Evolutionary conservation across 2,329 filamentous ascomycete species (phyloP), one percentile per base, ranked within the genome.

Genomic region (Purpureocillium lavendulum): DNA sequence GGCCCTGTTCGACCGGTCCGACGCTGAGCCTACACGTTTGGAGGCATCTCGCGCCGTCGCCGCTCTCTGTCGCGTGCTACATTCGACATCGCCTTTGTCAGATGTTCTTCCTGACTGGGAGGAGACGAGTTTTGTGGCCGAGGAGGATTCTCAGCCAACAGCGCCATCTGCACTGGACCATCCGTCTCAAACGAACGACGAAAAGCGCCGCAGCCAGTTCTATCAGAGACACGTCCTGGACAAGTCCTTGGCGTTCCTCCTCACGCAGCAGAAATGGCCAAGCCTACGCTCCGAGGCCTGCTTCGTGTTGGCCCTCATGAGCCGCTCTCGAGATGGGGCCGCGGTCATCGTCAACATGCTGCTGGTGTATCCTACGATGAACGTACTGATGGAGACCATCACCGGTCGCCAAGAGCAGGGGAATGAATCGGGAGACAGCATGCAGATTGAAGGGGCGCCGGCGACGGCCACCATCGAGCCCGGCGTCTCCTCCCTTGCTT

Each of bases 271-370:
- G 3, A 78, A 75, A 46, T 82, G 76, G 66, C 73, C 75, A 0
- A 64, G 71, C 2, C 61, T 82, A 3, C 66, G 73, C 14, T 77
- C 75, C 30, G 78, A 82, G 51, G 67, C 71, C 3, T 75, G 77
- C 69, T 81, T 82, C 45, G 69, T 78, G 6, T 66, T 80, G 38
- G 78, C 78, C 3, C 65, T 82, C 28, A 74, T 81, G 67, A 68
- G 69, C 31, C 66, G 75, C 21, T 67, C 69, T 2, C 40, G 51
- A 2, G 68, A 73, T 29, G 75, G 75, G 7, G 69, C 71, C 2
- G 49, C 54, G 2, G 56, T 71, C 10, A 66, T 75, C 14, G 48
- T 64, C 8, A 57, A 60, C 11, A 55, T 69, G 2, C 54, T 79
- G 33, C 53, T 63, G 9, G 57, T 65, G 1, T 51, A 61, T 1